phyloP scores from a whole-genome alignment of 2,329 filamentous ascomycete species.

The Exophiala sp. region DNA sequence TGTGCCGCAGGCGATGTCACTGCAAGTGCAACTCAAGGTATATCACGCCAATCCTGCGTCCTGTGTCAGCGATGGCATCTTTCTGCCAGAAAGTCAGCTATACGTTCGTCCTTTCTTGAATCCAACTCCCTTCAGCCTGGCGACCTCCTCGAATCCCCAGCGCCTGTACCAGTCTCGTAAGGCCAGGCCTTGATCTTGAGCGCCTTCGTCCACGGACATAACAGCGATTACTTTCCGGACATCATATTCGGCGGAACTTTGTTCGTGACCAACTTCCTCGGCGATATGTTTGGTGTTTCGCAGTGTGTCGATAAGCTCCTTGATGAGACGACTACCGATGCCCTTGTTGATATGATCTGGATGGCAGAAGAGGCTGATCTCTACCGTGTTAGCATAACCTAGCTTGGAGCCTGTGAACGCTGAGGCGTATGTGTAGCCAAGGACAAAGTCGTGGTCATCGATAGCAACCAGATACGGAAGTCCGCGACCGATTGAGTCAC shows the following conservation, averaged over 20 bases:
- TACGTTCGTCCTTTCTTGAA: constrained; percentile 39
- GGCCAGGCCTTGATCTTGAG: constrained; percentile 32
- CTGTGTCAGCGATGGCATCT: neutral
- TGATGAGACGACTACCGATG: constrained; percentile 35
- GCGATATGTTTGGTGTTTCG: constrained; percentile 27
- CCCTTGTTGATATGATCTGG: constrained; percentile 33
- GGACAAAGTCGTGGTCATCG: constrained; percentile 25
- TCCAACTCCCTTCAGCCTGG: constrained; percentile 38
- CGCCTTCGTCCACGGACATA: constrained; percentile 39
- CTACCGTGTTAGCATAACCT: constrained; percentile 40
- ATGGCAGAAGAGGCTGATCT: constrained; percentile 40
- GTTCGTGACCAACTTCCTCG: constrained; percentile 22
- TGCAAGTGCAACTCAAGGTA: constrained; percentile 18
- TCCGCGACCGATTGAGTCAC: constrained; percentile 25
- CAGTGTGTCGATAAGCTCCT: constrained; percentile 31
- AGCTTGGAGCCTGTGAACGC: constrained; percentile 36
- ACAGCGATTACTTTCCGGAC: constrained; percentile 37
- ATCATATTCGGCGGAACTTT: constrained; percentile 8
- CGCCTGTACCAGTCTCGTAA: constrained; percentile 37
- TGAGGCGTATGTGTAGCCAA: constrained; percentile 37
- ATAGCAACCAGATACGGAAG: constrained; percentile 40
- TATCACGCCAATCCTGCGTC: constrained; percentile 17
- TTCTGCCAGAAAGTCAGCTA: constrained; percentile 13
- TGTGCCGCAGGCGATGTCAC: neutral
- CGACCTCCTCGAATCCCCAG: constrained; percentile 39